Percentiles rank a stretch among this genome's conserved stretches.
Evolutionary conservation across 2,329 filamentous ascomycete genomes (phyloP).

Genomic region (Exophiala viscosa): DNA sequence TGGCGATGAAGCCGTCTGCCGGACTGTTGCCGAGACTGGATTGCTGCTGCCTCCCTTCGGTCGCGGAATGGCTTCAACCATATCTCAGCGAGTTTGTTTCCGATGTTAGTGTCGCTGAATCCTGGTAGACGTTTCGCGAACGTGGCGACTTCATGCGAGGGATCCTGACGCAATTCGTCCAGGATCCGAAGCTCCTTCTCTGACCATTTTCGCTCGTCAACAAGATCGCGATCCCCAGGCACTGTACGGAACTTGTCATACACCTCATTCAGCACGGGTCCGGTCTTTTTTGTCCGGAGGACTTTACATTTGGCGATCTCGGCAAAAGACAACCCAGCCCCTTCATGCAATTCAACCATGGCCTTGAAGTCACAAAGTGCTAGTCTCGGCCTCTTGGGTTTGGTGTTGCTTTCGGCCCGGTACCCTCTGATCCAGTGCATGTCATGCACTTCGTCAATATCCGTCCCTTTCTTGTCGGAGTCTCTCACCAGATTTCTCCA

Average conservation of each 20-base stretch:
- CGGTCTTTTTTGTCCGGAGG: constrained; percentile 17
- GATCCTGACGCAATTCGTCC: constrained; percentile 13
- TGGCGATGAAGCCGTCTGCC: background rate
- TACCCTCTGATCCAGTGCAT: constrained; percentile 21
- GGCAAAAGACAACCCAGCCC: constrained; percentile 22
- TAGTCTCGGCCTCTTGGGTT: constrained; percentile 9
- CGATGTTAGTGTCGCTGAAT: constrained; percentile 18
- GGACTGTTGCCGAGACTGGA: background rate
- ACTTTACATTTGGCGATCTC: constrained; percentile 22
- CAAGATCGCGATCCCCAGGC: background rate
- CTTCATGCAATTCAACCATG: constrained; percentile 27
- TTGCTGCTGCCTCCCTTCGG: background rate
- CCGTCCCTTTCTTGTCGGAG: constrained; percentile 7
- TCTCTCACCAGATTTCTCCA: constrained; percentile 16
- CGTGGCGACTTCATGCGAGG: constrained; percentile 8
- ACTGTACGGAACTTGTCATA: constrained; percentile 21
- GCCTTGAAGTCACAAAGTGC: constrained; percentile 21
- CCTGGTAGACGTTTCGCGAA: constrained; percentile 10
- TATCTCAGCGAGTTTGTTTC: constrained; percentile 24
- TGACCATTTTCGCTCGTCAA: constrained; percentile 14
- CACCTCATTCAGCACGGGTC: constrained; percentile 14
- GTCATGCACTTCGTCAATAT: constrained; percentile 23
- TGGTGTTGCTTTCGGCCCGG: constrained; percentile 3
- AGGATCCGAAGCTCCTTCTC: constrained; percentile 14
- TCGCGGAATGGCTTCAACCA: constrained; percentile 15